These are phyloP conservation scores for Triangularia verruculosa DNA, from an alignment of 2,329 filamentous ascomycete genomes.

Conservation along the genomic window DNA sequence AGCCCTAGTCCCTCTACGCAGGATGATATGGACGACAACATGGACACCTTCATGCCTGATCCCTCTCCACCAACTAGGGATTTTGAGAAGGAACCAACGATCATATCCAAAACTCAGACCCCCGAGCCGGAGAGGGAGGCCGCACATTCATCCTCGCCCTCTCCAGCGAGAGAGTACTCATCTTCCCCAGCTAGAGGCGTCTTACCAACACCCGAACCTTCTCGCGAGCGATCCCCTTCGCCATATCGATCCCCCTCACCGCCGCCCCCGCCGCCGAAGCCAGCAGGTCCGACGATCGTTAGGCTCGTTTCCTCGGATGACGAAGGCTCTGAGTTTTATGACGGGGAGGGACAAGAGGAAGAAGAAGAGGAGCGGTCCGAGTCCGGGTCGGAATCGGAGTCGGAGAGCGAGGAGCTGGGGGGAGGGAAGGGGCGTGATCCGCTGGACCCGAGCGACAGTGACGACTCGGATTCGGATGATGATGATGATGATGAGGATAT, in stretches of 20 bases:
- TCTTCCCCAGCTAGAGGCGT: background rate
- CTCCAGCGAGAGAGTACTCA: background rate
- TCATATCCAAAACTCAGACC: background rate
- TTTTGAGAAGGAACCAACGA: background rate
- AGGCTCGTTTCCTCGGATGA: constrained; percentile 32
- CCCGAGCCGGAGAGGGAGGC: background rate
- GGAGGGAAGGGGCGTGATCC: background rate
- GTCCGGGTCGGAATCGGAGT: constrained; percentile 4
- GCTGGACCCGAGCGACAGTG: constrained; percentile 13
- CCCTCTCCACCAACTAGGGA: background rate
- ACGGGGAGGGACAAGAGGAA: constrained; percentile 4
- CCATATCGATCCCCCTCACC: background rate
- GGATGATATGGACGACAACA: background rate
- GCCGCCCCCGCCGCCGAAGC: constrained; percentile 18
- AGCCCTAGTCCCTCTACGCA: constrained; percentile 13
- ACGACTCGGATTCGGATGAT: constrained; percentile 23
- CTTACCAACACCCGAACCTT: background rate
- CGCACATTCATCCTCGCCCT: constrained; percentile 1
- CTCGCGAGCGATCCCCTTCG: background rate
- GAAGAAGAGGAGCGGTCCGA: background rate
- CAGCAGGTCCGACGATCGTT: constrained; percentile 34
- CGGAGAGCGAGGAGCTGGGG: background rate
- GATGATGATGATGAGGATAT: constrained; percentile 30
- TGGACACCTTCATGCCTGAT: background rate
- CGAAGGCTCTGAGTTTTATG: constrained; percentile 23